These are phyloP conservation scores for Fusarium burgessii DNA, from an alignment of 2,329 filamentous ascomycete genomes.

Conservation along the genomic window DNA sequence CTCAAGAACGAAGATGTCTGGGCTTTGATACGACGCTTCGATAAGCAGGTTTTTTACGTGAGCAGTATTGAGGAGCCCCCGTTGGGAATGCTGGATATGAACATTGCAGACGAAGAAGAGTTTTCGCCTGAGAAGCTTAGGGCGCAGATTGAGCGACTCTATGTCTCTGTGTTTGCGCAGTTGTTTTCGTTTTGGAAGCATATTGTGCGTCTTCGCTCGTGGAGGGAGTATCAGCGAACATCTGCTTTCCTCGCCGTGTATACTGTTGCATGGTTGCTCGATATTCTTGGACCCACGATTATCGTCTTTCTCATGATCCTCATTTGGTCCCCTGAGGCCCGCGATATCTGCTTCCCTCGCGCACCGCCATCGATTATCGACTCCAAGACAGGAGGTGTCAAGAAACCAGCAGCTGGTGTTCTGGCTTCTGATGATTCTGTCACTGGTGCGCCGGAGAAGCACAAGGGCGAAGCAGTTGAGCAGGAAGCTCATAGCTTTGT, in stretches of 20 bases:
- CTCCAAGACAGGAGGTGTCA: constrained; percentile 75
- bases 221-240: constrained; percentile 79
- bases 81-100: constrained; percentile 79
- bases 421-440: constrained; percentile 81
- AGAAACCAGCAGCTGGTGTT: constrained; percentile 81
- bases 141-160: constrained; percentile 81
- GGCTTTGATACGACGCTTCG: constrained; percentile 77
- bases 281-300: constrained; percentile 75
- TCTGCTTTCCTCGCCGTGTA: constrained; percentile 70
- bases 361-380: constrained; percentile 81
- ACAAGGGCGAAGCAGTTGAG: constrained; percentile 86
- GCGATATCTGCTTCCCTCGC: constrained; percentile 77
- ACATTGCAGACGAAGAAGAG: constrained; percentile 84
- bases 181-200: constrained; percentile 78
- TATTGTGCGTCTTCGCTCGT: constrained; percentile 79
- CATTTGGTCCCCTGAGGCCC: constrained; percentile 72
- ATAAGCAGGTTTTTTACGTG: constrained; percentile 77
- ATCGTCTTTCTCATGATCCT: constrained; percentile 71
- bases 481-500: constrained; percentile 86
- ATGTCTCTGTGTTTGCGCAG: constrained; percentile 81
- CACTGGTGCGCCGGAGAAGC: constrained; percentile 85
- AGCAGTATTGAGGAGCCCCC: constrained; percentile 67
- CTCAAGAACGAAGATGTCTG: constrained; percentile 79
- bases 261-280: constrained; percentile 75
- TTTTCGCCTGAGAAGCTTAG: constrained; percentile 88